Conservation (phyloP, 1,284 basidiomycete genomes). For the Afroboletus lepidellus region DNA sequence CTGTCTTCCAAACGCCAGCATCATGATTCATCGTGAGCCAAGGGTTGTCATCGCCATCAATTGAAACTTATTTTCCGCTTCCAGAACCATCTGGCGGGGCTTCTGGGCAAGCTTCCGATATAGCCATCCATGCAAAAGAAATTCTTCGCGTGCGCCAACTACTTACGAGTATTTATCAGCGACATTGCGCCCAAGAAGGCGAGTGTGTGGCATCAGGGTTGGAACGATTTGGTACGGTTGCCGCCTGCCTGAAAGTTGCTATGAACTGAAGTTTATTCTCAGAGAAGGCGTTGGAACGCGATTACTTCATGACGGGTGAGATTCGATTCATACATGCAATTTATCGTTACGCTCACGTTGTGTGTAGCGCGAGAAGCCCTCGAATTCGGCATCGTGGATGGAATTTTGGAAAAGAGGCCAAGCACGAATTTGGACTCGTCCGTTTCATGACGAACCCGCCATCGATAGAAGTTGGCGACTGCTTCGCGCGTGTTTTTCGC, state of each 20-base stretch:
- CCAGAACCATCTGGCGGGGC: constrained; percentile 93
- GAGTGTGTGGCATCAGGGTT: constrained; percentile 67
- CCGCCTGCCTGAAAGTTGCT: constrained; percentile 9
- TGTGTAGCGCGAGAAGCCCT: constrained; percentile 76
- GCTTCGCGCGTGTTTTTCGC: constrained; percentile 14
- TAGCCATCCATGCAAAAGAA: constrained; percentile 91
- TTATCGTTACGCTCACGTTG: constrained; percentile 21
- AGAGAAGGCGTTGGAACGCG: constrained; percentile 87
- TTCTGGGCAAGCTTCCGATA: constrained; percentile 89
- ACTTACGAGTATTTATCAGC: constrained; percentile 82
- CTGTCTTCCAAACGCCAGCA: constrained; percentile 86
- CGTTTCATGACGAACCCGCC: constrained; percentile 20
- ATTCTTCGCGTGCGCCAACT: constrained; percentile 83
- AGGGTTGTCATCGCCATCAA: constrained; percentile 9
- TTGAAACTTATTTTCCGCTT: constrained; percentile 8
- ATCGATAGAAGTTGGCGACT: constrained; percentile 9
- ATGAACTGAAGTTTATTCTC: constrained; percentile 24
- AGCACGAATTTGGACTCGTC: constrained; percentile 36
- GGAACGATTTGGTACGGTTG: constrained; percentile 71
- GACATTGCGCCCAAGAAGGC: constrained; percentile 65
- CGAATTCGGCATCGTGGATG: constrained; percentile 89
- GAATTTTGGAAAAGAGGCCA: constrained; percentile 76
- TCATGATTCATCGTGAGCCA: constrained; percentile 93
- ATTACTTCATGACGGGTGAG: constrained; percentile 90
- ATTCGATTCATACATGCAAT: constrained; percentile 19